Conservation (phyloP, 1,139 yeast genomes). For the Taphrina flavorubra region DNA sequence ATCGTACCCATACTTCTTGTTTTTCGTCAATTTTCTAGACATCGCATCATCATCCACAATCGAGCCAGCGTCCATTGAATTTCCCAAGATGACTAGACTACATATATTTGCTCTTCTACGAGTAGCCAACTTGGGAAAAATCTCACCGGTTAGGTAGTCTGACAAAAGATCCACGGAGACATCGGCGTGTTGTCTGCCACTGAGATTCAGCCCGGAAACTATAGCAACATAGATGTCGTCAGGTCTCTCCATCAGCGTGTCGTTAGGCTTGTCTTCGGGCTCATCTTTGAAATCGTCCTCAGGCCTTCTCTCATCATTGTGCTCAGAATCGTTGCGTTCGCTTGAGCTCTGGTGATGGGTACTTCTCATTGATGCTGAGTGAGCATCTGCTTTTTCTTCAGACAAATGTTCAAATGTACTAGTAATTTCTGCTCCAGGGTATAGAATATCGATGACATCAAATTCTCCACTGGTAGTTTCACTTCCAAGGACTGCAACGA, state of each 20-base stretch:
- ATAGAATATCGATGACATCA: slow-evolving; percentile 78
- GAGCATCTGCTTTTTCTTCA: background rate
- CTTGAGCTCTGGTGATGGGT: background rate
- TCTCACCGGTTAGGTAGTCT: slow-evolving; percentile 74
- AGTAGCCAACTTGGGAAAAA: slow-evolving; percentile 49
- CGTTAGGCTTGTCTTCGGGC: background rate
- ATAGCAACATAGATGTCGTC: slow-evolving; percentile 59
- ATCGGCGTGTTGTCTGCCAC: slow-evolving; percentile 56
- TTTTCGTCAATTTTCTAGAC: slow-evolving; percentile 46
- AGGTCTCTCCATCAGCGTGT: background rate
- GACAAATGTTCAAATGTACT: background rate
- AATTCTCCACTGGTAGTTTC: slow-evolving; percentile 84
- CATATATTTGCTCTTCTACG: slow-evolving; percentile 50
- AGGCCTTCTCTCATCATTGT: background rate
- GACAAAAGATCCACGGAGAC: slow-evolving; percentile 65
- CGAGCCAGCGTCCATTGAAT: slow-evolving; percentile 59
- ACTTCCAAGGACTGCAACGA: slow-evolving; percentile 83
- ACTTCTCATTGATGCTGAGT: background rate
- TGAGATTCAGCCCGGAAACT: slow-evolving; percentile 73
- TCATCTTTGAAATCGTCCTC: background rate
- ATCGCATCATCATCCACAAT: slow-evolving; percentile 47
- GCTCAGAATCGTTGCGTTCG: background rate
- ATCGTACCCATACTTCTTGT: slow-evolving; percentile 47
- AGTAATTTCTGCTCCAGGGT: slow-evolving; percentile 58
- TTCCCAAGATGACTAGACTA: slow-evolving; percentile 74